Evolutionary conservation across 352 stramenopile species (phyloP), one percentile per base, ranked within the genome.

Genomic region (Globisporangium orthogonon): DNA sequence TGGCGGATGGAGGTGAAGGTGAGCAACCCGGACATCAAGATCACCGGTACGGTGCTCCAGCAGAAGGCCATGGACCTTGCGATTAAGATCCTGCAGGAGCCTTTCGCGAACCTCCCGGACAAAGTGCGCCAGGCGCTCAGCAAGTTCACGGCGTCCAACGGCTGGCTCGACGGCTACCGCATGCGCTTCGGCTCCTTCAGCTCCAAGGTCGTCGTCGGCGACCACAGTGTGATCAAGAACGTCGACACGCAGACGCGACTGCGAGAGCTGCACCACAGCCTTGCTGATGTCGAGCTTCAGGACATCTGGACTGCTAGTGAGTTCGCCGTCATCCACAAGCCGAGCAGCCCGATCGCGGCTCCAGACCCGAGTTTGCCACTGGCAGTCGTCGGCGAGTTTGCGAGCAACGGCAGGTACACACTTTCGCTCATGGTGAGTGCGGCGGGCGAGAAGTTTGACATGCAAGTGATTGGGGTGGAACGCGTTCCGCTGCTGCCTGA

Each of bases 1-100:
- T 91, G 81, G 84, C 76, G 84, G 48, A 91, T 94, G 81, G 84
- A 94, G 62, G 66, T 87, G 44, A 87, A 87, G 48, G 81, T 94
- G 35, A 89, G 75, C 63, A 87, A 65, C 13, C 83, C 83, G 0
- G 83, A 94, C 49, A 83, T 66, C 17, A 89, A 91, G 64, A 68
- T 94, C 62, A 94, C 83, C 15, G 83, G 83, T 61, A 87, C 79
- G 0, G 75, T 88, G 35, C 66, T 94, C 52, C 83, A 94, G 67
- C 77, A 90, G 50, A 91, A 91, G 46, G 83, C 83, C 50, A 89
- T 94, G 77, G 78, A 94, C 33, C 62, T 94, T 18, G 78, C 79
- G n/a, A 71, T 73, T 54, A 90, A 88, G 60, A 85, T 94, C 39
- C 57, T 83, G 13, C 67, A 85, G 23, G 83, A 94, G 35, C 78